phyloP scores from a whole-genome alignment of 352 stramenopile species.

The Thraustotheca clavata region DNA sequence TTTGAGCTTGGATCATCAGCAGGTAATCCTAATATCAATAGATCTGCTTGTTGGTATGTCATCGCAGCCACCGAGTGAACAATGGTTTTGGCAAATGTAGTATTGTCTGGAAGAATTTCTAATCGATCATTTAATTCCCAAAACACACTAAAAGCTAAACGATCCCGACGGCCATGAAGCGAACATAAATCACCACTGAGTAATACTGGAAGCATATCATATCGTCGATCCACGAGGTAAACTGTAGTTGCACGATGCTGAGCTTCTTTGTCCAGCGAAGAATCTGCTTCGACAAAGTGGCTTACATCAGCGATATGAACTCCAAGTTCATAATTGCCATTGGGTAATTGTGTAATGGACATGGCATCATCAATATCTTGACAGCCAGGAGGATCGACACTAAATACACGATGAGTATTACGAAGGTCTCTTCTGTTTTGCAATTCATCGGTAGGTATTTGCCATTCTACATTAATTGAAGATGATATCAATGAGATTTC shows the following conservation, averaged over 20 bases:
- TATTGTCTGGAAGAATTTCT: conserved; percentile 42
- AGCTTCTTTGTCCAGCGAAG: conserved; percentile 93
- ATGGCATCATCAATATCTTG: conserved; percentile 94
- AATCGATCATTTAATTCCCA: conserved; percentile 83
- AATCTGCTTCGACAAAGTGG: conserved; percentile 94
- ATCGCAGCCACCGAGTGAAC: conserved; percentile 93
- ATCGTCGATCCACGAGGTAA: conserved; percentile 96
- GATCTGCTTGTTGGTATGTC: conserved; percentile 80
- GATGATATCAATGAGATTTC: background rate
- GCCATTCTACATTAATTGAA: conserved; percentile 53
- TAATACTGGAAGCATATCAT: conserved; percentile 89
- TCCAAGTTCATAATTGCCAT: conserved; percentile 90
- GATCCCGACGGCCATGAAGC: conserved; percentile 83
- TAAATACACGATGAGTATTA: conserved; percentile 69
- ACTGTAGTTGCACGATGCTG: conserved; percentile 90
- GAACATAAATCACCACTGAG: conserved; percentile 87
- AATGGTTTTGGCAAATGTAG: conserved; percentile 89
- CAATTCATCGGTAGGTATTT: conserved; percentile 44
- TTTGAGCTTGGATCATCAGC: conserved; percentile 30
- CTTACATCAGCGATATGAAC: conserved; percentile 99
- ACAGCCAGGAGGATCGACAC: conserved; percentile 80
- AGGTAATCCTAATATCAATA: conserved; percentile 54
- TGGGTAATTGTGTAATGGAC: conserved; percentile 87
- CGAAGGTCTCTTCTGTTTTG: conserved; percentile 56
- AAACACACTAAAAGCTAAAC: conserved; percentile 86